Evolutionary conservation across 2,329 filamentous ascomycete species (phyloP).

Genomic region (Arthrinium phaeospermum): DNA sequence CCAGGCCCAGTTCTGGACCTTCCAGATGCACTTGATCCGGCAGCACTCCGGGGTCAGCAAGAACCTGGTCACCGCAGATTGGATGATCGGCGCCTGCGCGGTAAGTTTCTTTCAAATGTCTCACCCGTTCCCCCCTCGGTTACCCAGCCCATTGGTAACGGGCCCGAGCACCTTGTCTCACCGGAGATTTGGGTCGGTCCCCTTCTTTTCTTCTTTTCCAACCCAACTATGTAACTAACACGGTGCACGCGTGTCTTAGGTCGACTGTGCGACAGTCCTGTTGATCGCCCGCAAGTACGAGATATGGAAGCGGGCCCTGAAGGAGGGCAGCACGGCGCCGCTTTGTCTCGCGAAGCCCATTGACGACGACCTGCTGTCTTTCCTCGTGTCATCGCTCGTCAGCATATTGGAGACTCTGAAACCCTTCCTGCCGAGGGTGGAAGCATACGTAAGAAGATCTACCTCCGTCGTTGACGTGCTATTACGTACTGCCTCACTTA

Average conservation of each 20-base stretch:
- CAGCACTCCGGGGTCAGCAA: slow-evolving; percentile 12
- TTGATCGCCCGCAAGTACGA: slow-evolving; percentile 21
- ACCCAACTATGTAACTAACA: not conserved
- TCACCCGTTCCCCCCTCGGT: not conserved
- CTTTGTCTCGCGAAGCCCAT: slow-evolving; percentile 21
- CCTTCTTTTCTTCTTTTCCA: not conserved
- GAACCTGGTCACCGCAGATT: slow-evolving; percentile 24
- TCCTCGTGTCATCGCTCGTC: slow-evolving; percentile 20
- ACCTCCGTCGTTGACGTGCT: not conserved
- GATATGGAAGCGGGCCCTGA: slow-evolving; percentile 22
- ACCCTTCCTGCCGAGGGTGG: slow-evolving; percentile 19
- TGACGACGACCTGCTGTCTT: slow-evolving; percentile 13
- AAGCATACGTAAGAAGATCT: slow-evolving; percentile 22
- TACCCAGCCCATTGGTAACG: not conserved
- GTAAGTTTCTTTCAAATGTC: slow-evolving; percentile 5
- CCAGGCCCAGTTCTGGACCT: slow-evolving; percentile 24
- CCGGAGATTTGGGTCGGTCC: not conserved
- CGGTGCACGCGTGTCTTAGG: not conserved
- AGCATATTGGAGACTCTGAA: slow-evolving; percentile 19
- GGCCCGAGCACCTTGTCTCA: not conserved
- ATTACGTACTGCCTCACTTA: not conserved
- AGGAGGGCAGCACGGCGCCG: slow-evolving; percentile 22
- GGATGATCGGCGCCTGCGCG: slow-evolving; percentile 25
- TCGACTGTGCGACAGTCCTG: slow-evolving; percentile 20
- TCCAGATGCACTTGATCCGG: slow-evolving; percentile 21